These are phyloP conservation scores for Coemansia sp. DNA, from an alignment of 192 early-diverging fungal genomes.

Conservation along the genomic window DNA sequence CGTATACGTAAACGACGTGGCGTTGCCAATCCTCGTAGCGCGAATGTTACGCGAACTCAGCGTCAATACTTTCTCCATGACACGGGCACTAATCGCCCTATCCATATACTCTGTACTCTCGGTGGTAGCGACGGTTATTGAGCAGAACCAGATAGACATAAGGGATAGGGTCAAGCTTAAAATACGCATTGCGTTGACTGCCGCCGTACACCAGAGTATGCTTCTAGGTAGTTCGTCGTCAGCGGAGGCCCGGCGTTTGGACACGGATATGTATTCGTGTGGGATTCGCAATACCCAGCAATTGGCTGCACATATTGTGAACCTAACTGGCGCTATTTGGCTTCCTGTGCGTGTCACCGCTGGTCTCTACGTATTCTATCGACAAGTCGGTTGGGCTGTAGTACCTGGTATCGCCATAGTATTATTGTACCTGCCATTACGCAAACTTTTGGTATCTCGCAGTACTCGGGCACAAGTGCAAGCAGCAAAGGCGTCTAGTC, in stretches of 20 bases:
- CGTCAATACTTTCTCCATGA: not conserved
- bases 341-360: slow-evolving; percentile 23
- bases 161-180: slow-evolving; percentile 28
- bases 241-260: not conserved
- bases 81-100: not conserved
- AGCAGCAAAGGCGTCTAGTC: not conserved
- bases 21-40: slow-evolving; percentile 24
- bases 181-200: slow-evolving; percentile 21
- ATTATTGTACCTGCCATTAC: slow-evolving; percentile 34
- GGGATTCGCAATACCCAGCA: slow-evolving; percentile 18
- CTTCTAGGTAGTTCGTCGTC: not conserved
- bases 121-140: slow-evolving; percentile 1
- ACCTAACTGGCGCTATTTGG: slow-evolving; percentile 24
- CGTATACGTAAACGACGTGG: slow-evolving; percentile 24
- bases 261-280: slow-evolving; percentile 35
- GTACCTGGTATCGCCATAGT: slow-evolving; percentile 22
- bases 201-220: slow-evolving; percentile 25
- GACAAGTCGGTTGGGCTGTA: slow-evolving; percentile 46
- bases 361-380: slow-evolving; percentile 37
- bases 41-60: slow-evolving; percentile 27
- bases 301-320: slow-evolving; percentile 21
- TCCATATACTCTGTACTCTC: slow-evolving; percentile 4
- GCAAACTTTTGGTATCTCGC: slow-evolving; percentile 15
- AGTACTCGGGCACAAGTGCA: not conserved
- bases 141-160: slow-evolving; percentile 53